phyloP scores from a whole-genome alignment of 768 basidiomycete species.

The Boletus vermiculosoides region DNA sequence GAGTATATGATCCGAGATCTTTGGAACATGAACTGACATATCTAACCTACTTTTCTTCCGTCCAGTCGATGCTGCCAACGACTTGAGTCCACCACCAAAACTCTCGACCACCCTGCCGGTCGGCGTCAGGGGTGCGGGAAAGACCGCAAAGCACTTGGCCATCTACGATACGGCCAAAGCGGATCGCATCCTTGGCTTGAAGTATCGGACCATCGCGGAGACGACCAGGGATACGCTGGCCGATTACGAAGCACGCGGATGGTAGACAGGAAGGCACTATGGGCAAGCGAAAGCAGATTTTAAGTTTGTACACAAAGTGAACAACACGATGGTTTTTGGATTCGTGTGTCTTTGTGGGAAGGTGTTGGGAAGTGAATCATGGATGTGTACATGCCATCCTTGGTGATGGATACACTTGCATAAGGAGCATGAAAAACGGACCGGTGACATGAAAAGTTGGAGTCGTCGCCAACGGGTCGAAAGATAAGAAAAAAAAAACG shows the following conservation, averaged over 20 bases:
- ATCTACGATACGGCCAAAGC: constrained; percentile 39
- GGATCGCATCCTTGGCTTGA: constrained; percentile 40
- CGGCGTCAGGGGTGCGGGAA: constrained; percentile 36
- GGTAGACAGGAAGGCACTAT: constrained; percentile 24
- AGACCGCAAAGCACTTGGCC: constrained; percentile 26
- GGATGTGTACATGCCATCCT: background rate
- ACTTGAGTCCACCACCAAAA: constrained; percentile 31
- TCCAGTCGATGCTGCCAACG: constrained; percentile 40
- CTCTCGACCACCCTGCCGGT: constrained; percentile 30
- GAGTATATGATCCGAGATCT: background rate
- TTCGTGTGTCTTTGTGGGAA: background rate
- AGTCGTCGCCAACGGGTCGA: background rate
- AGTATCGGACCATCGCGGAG: constrained; percentile 41
- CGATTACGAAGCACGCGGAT: constrained; percentile 45
- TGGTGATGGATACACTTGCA: background rate
- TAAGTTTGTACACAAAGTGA: background rate
- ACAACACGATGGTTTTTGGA: background rate
- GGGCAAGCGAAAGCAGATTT: background rate
- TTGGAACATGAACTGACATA: background rate
- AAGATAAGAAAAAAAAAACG: background rate
- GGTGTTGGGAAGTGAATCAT: background rate
- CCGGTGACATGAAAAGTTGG: background rate
- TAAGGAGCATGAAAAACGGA: too few species aligned
- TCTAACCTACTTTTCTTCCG: background rate
- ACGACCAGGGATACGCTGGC: constrained; percentile 40